phyloP scores from a whole-genome alignment of 2,329 filamentous ascomycete genomes.

The Ceratocystis destructans region DNA sequence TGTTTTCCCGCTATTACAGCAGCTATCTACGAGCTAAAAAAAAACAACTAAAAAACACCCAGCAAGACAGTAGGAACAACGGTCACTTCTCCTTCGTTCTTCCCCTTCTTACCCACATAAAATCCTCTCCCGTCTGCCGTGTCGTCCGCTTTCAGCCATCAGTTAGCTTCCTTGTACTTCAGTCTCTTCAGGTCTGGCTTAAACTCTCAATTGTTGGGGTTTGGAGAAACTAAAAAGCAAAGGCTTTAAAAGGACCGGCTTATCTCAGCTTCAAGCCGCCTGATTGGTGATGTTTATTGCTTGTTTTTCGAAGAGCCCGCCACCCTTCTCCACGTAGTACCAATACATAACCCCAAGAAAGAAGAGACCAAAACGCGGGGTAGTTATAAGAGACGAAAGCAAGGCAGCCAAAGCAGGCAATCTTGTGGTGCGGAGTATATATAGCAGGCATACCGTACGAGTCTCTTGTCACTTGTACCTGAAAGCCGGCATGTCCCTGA shows the following conservation, averaged over 20 bases:
- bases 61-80: not conserved
- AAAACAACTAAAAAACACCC: not conserved
- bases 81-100: not conserved
- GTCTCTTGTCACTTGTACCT: not conserved
- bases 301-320: not conserved
- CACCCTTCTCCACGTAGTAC: not conserved
- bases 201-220: not conserved
- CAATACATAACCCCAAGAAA: not conserved
- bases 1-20: not conserved
- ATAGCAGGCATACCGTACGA: not conserved
- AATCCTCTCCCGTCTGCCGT: not conserved
- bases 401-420: too few relatives aligned
- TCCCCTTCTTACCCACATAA: not conserved
- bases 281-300: not conserved
- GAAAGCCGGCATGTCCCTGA: not conserved
- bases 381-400: not conserved
- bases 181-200: not conserved
- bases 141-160: not conserved
- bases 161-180: not conserved
- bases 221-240: not conserved
- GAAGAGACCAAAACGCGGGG: not conserved
- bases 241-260: not conserved
- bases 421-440: too few relatives aligned
- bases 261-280: not conserved
- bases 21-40: not conserved